Evolutionary conservation across 345 rosid genomes (phyloP), one percentile per base, ranked within the genome.

Genomic region (Murraya paniculata): DNA sequence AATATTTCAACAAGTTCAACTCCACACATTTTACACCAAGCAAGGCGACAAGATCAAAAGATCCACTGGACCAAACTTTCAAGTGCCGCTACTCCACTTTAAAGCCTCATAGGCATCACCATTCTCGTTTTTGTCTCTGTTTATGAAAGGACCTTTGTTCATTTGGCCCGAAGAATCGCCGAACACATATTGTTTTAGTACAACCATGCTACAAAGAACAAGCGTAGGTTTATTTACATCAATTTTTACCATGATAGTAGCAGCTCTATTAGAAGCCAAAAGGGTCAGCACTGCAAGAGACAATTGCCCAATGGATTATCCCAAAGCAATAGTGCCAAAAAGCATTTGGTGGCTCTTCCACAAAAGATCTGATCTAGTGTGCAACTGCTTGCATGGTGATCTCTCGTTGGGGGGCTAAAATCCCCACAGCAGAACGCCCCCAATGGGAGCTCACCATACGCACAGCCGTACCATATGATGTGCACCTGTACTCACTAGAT

Each of bases 11-110:
- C 7, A 0, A 16, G 87, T 87, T 71, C 97, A 93, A 81, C 69
- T 84, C 62, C 92, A 91, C 82, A 95, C 99, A 4, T 92, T 91
- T 81, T 95, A 87, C 88, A 81, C 87, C 79, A 95, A 95, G 84
- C 98, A 93, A 87, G 96, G 88, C 36, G 85, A 89, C 81, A 88
- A 88, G 21, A 88, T 95, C 96, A 36, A 72, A 64, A 78, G 93
- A 67, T 85, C 93, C 14, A 80, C 89, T 21, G 92, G 91, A 30
- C 77, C 89, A 36, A 72, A 82, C 80, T 90, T 95, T 86, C 80
- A 81, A 1, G 59, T 93, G 6, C 90, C 99, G 89, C 94, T 0
- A 96, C 97, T 35, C 88, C 92, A 21, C 94, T 93, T 68, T 93
- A 87, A 70, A 87, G 90, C 84, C 78, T 91, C 13, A 82, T 84